A percentile compares a stretch with the other conserved stretches of the same genome.
Conservation (phyloP, 1,284 basidiomycete genomes). For the Tilletia indica region DNA sequence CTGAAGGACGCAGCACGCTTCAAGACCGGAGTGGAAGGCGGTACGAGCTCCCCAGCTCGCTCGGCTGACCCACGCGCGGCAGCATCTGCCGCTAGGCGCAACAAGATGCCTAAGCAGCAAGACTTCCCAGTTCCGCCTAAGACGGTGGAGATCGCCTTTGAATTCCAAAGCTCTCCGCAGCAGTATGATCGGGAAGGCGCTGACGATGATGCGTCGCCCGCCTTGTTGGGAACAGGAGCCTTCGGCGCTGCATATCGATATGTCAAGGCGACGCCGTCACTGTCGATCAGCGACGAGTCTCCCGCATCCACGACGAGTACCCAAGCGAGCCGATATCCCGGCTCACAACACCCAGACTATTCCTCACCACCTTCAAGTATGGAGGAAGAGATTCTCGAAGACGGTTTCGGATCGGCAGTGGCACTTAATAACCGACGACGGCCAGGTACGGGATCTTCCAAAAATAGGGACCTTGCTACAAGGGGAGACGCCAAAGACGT, state of each 20-base stretch:
- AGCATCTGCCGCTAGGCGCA: neutral
- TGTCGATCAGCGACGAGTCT: neutral
- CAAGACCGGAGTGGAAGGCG: neutral
- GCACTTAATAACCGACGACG: neutral
- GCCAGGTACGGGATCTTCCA: too few relatives aligned
- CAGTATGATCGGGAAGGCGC: neutral
- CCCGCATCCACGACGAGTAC: neutral
- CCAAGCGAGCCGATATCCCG: neutral
- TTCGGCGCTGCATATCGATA: slow-evolving; percentile 7
- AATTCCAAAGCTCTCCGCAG: slow-evolving; percentile 1
- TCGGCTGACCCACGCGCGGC: neutral
- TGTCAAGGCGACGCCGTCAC: neutral
- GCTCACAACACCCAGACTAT: neutral
- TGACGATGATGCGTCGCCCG: neutral
- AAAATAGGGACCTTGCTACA: too few relatives aligned
- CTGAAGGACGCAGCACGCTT: neutral
- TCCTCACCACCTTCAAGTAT: neutral
- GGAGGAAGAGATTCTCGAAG: slow-evolving; percentile 6
- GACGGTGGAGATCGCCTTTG: neutral
- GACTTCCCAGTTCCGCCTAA: slow-evolving; percentile 12
- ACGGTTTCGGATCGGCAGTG: neutral
- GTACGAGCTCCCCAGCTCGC: neutral
- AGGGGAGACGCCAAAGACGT: too few relatives aligned
- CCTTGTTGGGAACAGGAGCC: neutral
- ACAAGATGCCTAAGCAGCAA: slow-evolving; percentile 4